A percentile compares a stretch with the other conserved stretches of the same genome.
Conservation (phyloP, 805 yeast genomes). For the Saccharomycodes ludwigii region DNA sequence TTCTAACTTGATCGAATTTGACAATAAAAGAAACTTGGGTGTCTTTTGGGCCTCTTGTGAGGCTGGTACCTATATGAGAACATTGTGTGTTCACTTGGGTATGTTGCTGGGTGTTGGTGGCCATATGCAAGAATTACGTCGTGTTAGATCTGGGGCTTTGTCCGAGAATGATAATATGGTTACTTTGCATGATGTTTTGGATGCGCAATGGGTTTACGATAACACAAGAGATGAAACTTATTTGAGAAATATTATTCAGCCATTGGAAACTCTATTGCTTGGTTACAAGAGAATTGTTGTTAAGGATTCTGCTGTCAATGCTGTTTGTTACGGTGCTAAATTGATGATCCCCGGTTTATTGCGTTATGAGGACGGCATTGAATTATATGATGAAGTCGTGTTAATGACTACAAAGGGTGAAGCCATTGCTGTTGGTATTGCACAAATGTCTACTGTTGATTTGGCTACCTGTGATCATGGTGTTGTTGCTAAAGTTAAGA, state of each 20-base stretch:
- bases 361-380: slow-evolving; percentile 96
- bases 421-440: slow-evolving; percentile 96
- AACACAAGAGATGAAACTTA: slow-evolving; percentile 95
- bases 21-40: slow-evolving; percentile 90
- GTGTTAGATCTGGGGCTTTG: slow-evolving; percentile 96
- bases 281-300: slow-evolving; percentile 97
- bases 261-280: slow-evolving; percentile 82
- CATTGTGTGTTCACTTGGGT: slow-evolving; percentile 96
- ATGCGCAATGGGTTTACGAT: slow-evolving; percentile 97
- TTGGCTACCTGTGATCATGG: slow-evolving; percentile 96
- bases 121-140: slow-evolving; percentile 99
- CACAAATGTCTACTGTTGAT: slow-evolving; percentile 98
- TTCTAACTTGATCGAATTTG: slow-evolving; percentile 90
- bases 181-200: slow-evolving; percentile 92
- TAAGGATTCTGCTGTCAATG: slow-evolving; percentile 89
- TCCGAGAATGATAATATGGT: slow-evolving; percentile 85
- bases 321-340: slow-evolving; percentile 98
- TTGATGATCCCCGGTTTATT: slow-evolving; percentile 97
- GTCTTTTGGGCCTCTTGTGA: slow-evolving; percentile 99
- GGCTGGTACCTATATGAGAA: slow-evolving; percentile 99
- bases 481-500: slow-evolving; percentile 94
- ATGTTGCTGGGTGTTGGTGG: slow-evolving; percentile 98
- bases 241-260: slow-evolving; percentile 86
- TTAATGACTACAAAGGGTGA: slow-evolving; percentile 98
- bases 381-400: slow-evolving; percentile 94